These are phyloP conservation scores for Silene vulgaris DNA, from an alignment of 179 eudicot genomes.

Conservation along the genomic window DNA sequence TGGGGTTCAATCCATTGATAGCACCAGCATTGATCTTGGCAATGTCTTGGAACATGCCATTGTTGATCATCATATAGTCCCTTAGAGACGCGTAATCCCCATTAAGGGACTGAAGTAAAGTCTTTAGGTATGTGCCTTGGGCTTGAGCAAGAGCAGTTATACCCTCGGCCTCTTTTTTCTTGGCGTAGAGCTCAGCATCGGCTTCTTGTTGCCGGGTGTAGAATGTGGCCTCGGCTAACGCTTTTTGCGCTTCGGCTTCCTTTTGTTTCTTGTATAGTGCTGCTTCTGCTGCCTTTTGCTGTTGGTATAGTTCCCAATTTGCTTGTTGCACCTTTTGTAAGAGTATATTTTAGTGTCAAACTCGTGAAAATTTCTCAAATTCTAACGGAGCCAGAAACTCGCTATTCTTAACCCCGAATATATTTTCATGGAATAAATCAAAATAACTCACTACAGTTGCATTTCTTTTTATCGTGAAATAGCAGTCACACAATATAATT, in stretches of 20 bases:
- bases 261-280: slow-evolving; percentile 25
- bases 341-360: neutral
- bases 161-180: slow-evolving; percentile 39
- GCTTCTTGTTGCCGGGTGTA: slow-evolving; percentile 32
- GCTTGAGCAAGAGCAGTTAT: slow-evolving; percentile 33
- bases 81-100: slow-evolving; percentile 34
- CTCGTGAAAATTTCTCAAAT: neutral
- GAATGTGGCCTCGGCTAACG: slow-evolving; percentile 31
- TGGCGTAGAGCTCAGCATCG: slow-evolving; percentile 37
- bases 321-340: slow-evolving; percentile 38
- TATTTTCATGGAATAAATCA: no score
- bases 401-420: no score
- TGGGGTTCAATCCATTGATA: slow-evolving; percentile 33
- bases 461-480: no score
- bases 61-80: slow-evolving; percentile 43
- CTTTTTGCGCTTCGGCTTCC: slow-evolving; percentile 31
- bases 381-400: no score
- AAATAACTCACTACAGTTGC: no score
- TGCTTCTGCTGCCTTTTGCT: slow-evolving; percentile 41
- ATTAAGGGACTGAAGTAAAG: slow-evolving; percentile 30
- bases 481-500: no score
- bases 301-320: slow-evolving; percentile 36
- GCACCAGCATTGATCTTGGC: slow-evolving; percentile 35
- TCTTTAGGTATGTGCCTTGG: slow-evolving; percentile 32
- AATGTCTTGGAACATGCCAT: slow-evolving; percentile 36